Percentiles rank a stretch among this genome's conserved stretches.
Conservation (phyloP, 306 rosid species). For the Ammopiptanthus mongolicus region DNA sequence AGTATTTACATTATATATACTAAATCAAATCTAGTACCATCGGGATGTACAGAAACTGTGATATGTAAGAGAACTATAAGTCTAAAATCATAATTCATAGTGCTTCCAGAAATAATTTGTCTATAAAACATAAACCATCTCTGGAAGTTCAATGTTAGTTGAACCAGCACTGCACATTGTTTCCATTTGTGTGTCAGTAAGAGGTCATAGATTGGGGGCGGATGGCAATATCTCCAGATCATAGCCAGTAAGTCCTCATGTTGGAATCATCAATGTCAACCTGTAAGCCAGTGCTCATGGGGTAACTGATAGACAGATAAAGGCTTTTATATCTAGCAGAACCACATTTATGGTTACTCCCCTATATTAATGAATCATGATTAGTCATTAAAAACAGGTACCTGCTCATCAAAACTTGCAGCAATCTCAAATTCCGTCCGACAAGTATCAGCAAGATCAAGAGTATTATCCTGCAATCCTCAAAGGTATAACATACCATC, state of each 20-base stretch:
- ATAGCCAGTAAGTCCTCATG: conserved; percentile 55
- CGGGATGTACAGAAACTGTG: conserved; percentile 24
- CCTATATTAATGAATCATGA: not conserved
- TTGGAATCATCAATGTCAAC: conserved; percentile 50
- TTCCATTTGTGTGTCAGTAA: not conserved
- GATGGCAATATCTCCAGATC: conserved; percentile 19
- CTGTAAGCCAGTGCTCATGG: conserved; percentile 26
- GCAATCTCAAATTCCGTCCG: conserved; percentile 65
- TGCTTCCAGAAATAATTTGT: conserved; percentile 33
- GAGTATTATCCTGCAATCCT: conserved; percentile 44
- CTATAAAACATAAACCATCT: conserved; percentile 43
- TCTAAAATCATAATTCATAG: conserved; percentile 28
- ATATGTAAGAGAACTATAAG: conserved; percentile 20
- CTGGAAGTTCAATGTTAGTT: conserved; percentile 39
- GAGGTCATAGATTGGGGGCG: not conserved
- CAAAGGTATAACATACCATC: not conserved
- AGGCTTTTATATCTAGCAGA: not conserved
- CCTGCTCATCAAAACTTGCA: conserved; percentile 60
- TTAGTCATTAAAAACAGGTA: conserved; percentile 23
- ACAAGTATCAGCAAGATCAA: conserved; percentile 54
- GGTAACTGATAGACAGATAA: not conserved
- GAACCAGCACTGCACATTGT: conserved; percentile 25
- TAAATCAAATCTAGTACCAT: conserved; percentile 9
- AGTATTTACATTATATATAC: conserved; percentile 50
- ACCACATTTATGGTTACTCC: not conserved